Evolutionary conservation across 345 rosid species (phyloP).

Genomic region (Brassica rapa): DNA sequence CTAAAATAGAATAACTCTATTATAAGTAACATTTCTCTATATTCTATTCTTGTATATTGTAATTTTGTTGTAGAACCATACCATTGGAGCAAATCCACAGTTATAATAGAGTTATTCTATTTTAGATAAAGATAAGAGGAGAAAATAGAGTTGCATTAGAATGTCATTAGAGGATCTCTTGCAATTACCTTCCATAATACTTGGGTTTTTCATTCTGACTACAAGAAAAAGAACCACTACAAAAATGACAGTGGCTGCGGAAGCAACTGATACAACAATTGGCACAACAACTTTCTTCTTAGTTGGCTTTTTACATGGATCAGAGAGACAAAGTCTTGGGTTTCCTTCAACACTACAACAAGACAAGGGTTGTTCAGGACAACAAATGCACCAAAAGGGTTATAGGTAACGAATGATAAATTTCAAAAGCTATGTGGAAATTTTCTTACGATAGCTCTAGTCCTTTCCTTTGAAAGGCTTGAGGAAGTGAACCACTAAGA

Average conservation of each 20-base stretch:
- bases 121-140: too few relatives aligned
- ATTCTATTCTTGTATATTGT: too few relatives aligned
- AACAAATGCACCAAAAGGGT: not conserved
- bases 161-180: not conserved
- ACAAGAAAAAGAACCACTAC: conserved; percentile 4
- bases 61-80: too few relatives aligned
- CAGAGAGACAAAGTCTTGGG: conserved; percentile 10
- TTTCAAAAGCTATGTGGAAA: not conserved
- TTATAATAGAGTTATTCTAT: too few relatives aligned
- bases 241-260: not conserved
- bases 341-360: conserved; percentile 18
- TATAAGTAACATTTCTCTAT: too few relatives aligned
- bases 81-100: too few relatives aligned
- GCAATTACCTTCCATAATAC: not conserved
- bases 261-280: conserved; percentile 21
- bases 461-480: conserved; percentile 9
- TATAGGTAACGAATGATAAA: not conserved
- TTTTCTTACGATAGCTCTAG: conserved; percentile 10
- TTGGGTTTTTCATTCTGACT: not conserved
- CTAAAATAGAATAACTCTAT: too few relatives aligned
- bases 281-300: not conserved
- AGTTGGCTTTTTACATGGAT: not conserved
- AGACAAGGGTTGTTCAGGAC: not conserved
- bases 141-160: too few relatives aligned
- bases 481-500: conserved; percentile 50